Percentiles rank a stretch among this genome's conserved stretches.
Conservation (phyloP, 805 yeast genomes). For the Soucietia sequanensis region DNA sequence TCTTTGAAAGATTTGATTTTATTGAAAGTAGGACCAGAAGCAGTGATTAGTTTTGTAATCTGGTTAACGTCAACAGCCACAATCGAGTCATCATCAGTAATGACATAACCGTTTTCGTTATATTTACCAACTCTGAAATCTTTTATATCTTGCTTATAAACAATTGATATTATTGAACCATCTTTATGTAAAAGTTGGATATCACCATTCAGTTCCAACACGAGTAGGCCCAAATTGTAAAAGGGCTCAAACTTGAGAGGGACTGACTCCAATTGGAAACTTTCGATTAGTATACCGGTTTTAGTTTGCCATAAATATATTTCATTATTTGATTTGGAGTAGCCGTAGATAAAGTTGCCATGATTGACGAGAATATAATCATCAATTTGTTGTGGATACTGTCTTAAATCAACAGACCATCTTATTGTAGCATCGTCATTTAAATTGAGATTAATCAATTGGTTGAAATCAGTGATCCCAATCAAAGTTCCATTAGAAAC, state of each 20-base stretch:
- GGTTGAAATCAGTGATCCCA: slow-evolving; percentile 12
- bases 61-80: slow-evolving; percentile 5
- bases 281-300: slow-evolving; percentile 11
- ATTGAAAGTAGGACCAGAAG: slow-evolving; percentile 2
- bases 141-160: background rate
- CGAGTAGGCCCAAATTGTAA: slow-evolving; percentile 12
- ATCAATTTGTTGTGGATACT: slow-evolving; percentile 8
- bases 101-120: slow-evolving; percentile 13
- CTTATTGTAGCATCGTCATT: slow-evolving; percentile 2
- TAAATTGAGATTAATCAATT: slow-evolving; percentile 13
- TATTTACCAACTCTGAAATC: slow-evolving; percentile 5
- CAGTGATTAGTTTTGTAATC: background rate
- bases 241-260: slow-evolving; percentile 10
- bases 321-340: slow-evolving; percentile 6
- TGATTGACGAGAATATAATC: slow-evolving; percentile 6
- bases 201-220: slow-evolving; percentile 10
- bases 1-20: slow-evolving; percentile 9
- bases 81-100: slow-evolving; percentile 7
- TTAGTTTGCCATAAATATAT: slow-evolving; percentile 11
- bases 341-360: slow-evolving; percentile 11
- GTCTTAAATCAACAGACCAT: slow-evolving; percentile 19
- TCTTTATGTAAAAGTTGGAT: slow-evolving; percentile 7
- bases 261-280: slow-evolving; percentile 7
- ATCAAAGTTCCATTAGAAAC: slow-evolving; percentile 7
- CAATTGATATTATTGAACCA: background rate